Evolutionary conservation across 2,329 filamentous ascomycete genomes (phyloP), one percentile per base, ranked within the genome.

Genomic region (Ophiostoma perfectum): DNA sequence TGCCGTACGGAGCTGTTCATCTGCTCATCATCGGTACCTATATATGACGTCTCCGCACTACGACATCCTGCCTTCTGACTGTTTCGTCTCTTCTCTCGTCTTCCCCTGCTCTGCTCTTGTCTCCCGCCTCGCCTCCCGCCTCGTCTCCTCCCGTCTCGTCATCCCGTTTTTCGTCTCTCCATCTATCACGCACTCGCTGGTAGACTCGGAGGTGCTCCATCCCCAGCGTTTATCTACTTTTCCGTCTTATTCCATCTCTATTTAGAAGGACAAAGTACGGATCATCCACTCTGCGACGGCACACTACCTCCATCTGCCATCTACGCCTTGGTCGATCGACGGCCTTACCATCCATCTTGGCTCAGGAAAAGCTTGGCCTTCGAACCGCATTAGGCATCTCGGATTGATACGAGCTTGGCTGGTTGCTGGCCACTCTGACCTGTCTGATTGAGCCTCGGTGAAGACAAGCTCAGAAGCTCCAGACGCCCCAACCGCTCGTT

Each of bases 41-140:
- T 55, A 18, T 36, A 67, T 67, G 66, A 67, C 66, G 66, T 65
- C 60, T 67, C 66, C 66, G 62, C 62, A 44, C 55, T 60, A 55
- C 27, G 38, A 62, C 58, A 42, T 62, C 55, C 58, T 42, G 58
- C 66, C 58, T 67, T 27, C 18, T 62, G 36, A 62, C 45, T 64
- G 42, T 58, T 49, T 62, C 52, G 45, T 39, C 47, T 38, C 47
- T n/a, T 47, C 62, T 58, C 60, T 41, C 38, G n/a, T 27, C 49
- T 7, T 18, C 18, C 38, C 38, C 7, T 36, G 18, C 64, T 60
- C n/a, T 62, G 38, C 47, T 27, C 14, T 64, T 11, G 36, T 67
- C 44, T 18, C 38, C 38, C n/a, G 5, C 27, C 39, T 63, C 39
- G 14, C 11, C 39, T 27, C 6, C 39, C 60, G 38, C 47, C 41